Evolutionary conservation across 75 land plant genomes (phyloP).

Genomic region (Picea sitchensis): DNA sequence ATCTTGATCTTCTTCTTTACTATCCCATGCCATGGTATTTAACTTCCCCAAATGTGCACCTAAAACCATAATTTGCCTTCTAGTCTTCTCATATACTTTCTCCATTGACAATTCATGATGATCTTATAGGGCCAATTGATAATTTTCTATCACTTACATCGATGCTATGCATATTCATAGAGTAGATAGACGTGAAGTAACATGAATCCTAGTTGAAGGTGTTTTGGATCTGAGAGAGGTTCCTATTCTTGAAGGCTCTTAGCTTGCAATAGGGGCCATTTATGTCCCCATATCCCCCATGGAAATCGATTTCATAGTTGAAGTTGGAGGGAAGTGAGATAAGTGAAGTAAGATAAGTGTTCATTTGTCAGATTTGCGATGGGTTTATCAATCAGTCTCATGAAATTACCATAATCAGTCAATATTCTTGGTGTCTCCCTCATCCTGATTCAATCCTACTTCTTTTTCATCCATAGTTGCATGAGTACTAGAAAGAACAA

Average conservation of each 20-base stretch:
- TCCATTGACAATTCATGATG: no score
- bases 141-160: background rate
- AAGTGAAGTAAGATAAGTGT: background rate
- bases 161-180: slow-evolving; percentile 8
- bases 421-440: slow-evolving; percentile 49
- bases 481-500: slow-evolving; percentile 17
- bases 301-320: slow-evolving; percentile 28
- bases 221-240: slow-evolving; percentile 61
- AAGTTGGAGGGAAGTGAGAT: background rate
- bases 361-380: slow-evolving; percentile 12
- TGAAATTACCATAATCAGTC: slow-evolving; percentile 39
- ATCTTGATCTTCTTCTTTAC: no score
- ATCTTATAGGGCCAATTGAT: slow-evolving; percentile 7
- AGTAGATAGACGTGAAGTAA: slow-evolving; percentile 45
- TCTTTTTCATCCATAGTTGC: slow-evolving; percentile 17
- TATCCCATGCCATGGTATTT: no score
- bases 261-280: slow-evolving; percentile 88
- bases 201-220: slow-evolving; percentile 58
- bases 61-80: no score
- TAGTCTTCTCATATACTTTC: no score
- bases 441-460: slow-evolving; percentile 13
- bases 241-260: slow-evolving; percentile 73
- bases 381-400: slow-evolving; percentile 27
- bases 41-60: no score
- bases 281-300: slow-evolving; percentile 96